Evolutionary conservation across 176 grass and related monocot species (phyloP).

Genomic region (Cenchrus fungigraminus): DNA sequence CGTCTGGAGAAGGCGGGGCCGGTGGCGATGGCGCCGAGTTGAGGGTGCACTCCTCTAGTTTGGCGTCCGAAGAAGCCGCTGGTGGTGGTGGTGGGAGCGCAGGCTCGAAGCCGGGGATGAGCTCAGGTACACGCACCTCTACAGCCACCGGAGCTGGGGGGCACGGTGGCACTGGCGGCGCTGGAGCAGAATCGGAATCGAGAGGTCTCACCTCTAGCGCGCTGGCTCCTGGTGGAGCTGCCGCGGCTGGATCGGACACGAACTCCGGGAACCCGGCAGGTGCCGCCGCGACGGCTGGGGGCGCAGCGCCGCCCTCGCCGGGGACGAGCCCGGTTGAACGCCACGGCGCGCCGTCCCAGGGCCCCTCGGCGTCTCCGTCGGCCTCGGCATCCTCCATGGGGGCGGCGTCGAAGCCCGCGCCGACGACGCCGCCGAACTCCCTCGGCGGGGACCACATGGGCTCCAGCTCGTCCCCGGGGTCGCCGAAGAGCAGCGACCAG

Average conservation of each 20-base stretch:
- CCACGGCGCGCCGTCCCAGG: slow-evolving; percentile 51
- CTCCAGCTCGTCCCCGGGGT: slow-evolving; percentile 44
- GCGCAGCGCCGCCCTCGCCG: slow-evolving; percentile 20
- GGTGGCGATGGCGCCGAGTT: slow-evolving; percentile 25
- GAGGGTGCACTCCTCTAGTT: slow-evolving; percentile 16
- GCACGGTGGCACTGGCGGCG: neutral
- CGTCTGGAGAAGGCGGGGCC: neutral
- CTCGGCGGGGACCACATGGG: slow-evolving; percentile 57
- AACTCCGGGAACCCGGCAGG: slow-evolving; percentile 19
- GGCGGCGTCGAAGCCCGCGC: slow-evolving; percentile 27
- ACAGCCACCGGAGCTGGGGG: slow-evolving; percentile 25
- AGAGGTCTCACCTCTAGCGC: slow-evolving; percentile 18
- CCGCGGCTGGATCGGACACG: neutral
- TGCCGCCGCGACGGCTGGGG: neutral
- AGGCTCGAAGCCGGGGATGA: neutral
- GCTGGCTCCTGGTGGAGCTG: neutral
- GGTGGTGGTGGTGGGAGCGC: neutral
- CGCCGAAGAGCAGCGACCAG: slow-evolving; percentile 46
- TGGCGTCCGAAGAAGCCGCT: slow-evolving; percentile 29
- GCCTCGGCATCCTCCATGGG: neutral
- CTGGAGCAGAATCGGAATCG: neutral
- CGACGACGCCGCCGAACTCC: slow-evolving; percentile 40
- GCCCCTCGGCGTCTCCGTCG: slow-evolving; percentile 39
- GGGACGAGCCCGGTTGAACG: slow-evolving; percentile 46
- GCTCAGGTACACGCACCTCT: slow-evolving; percentile 15